Base-by-base conservation (phyloP, 495 filamentous ascomycete species). In the Penicillium atrosanguineum region DNA sequence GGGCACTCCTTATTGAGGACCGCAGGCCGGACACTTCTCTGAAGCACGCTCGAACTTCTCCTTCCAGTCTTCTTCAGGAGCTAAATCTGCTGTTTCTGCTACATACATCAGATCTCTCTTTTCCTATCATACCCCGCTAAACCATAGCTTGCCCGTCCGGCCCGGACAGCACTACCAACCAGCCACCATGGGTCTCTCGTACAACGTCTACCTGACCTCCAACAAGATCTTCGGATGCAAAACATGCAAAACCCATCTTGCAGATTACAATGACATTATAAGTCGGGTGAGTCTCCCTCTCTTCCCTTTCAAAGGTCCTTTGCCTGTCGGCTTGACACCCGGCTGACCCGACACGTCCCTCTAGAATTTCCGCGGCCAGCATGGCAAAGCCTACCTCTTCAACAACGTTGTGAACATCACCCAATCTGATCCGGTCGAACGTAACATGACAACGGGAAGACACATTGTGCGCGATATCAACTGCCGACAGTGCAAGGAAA, bases 381-480 rank as follows among this genome's bases (percentile, higher is more conserved):
- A 97, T 64, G 94, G 94, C 59, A 98, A 98, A 76, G 94, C 94
- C 42, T 98, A 89, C 74, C 88, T 98, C 57, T 98, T 98, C 83
- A 87, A 90, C 71, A 84, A 62, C 48, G 94, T 97, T 45, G 94
- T 98, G 65, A 98, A 98, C 72, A 79, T 95, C 69, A 86, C 81
- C 47, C 76, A 83, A 46, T 84, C 83, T 57, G 89, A 95, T 39
- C 83, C 93, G 12, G 83, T 81, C 49, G 95, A 98, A 73, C 91
- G 94, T 57, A 95, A 86, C 79, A 98, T 98, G 94, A 98, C 95
- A n/a, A 98, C 94, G 2, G 94, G 94, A 43, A 79, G 87, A 34
- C 94, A 98, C 68, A 79, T 97, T 31, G 94, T 98, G 39, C 85
- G 95, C 44, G 94, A 98, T 69, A 96, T 98, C 61, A 69, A 69